Evolutionary conservation across 1,139 yeast genomes (phyloP), one percentile per base, ranked within the genome.

Genomic region (Pichia inconspicua): DNA sequence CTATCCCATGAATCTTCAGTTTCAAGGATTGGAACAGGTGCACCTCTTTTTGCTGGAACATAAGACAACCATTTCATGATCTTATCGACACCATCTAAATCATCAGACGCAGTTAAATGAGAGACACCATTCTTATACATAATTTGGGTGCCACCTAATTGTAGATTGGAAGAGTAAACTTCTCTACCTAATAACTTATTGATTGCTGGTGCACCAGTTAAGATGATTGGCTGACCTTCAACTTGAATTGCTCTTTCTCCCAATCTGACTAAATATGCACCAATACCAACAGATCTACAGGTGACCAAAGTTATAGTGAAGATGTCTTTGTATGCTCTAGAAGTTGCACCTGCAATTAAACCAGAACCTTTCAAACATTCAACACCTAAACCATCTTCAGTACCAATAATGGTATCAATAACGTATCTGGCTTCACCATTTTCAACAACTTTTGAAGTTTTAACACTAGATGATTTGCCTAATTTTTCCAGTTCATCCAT

Each of bases 211-310:
- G 98, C 98, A 76, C 98, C 98, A 49, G 98, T 92, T 65, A 92
- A 82, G 59, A 92, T 92, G 60, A 92, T 89, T 51, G 98, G 98
- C 71, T 92, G 97, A 45, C 98, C 98, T 67, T 92, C 97, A 60
- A 92, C 85, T 74, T 92, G 98, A 63, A 92, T 90, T 43, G 97
- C 95, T 76, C 98, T 86, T 76, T 92, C 97, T 64, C 98, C 98
- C 57, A 92, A 78, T 71, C 98, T 84, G 42, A 92, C 98, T 66
- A 92, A 77, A 66, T 92, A 92, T 43, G 98, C 98, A 75, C 98
- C 98, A 68, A 92, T 92, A 82, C 98, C 98, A 62, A 92, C 98
- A 43, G 97, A 89, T 75, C 98, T 83, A 73, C 97, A 90, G 25
- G 98, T 92, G 48, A 92, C 98, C 67, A 92, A 76, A 25, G 98